Base-by-base conservation (phyloP, 352 stramenopile species). In the Halophytophthora polymorphica region DNA sequence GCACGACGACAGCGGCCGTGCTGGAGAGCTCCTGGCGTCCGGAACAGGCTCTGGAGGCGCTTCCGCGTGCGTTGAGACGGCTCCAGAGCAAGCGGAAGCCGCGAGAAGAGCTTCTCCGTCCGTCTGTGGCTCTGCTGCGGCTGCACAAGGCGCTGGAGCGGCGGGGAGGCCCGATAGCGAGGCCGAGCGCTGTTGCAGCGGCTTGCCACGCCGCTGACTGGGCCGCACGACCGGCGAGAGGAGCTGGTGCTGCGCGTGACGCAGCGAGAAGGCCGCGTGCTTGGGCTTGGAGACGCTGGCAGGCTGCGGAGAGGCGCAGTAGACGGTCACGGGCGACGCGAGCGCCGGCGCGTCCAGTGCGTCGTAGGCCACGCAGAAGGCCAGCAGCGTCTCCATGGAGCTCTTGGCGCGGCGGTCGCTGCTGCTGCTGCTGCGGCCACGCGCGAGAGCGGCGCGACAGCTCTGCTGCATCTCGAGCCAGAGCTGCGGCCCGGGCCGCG, bases 391-490 rank as follows among this genome's bases (percentile, higher is more conserved):
- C 44, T 90, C 76, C 6, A 87, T 37, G 14, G 70, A 73, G 37
- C 61, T 73, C 8, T 12, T 12, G 1, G 38, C 0, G 0, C 15
- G 17, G 0, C 36, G 43, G 6, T 40, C 40, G 10, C 44, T 48
- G 5, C 12, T 29, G 14, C 34, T 48, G n/a, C 45, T 46, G 6
- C 52, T 60, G 31, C 48, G 44, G 46, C 43, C 56, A 53, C 47
- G 56, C 18, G 45, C 41, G 17, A 90, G 49, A 3, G 68, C 62
- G 2, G 44, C 57, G 23, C 71, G 65, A 41, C 76, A 88, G 38
- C 64, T 68, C 21, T 68, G 59, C 35, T 81, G 52, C 73, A 90
- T 80, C 18, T 84, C 69, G 22, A 72, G 78, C 79, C 79, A 88
- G 37, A 88, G 54, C 6, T 77, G 62, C 0, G 64, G 17, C 19